Evolutionary conservation across 768 basidiomycete genomes (phyloP), one percentile per base, ranked within the genome.

Genomic region (Calocera viscosa): DNA sequence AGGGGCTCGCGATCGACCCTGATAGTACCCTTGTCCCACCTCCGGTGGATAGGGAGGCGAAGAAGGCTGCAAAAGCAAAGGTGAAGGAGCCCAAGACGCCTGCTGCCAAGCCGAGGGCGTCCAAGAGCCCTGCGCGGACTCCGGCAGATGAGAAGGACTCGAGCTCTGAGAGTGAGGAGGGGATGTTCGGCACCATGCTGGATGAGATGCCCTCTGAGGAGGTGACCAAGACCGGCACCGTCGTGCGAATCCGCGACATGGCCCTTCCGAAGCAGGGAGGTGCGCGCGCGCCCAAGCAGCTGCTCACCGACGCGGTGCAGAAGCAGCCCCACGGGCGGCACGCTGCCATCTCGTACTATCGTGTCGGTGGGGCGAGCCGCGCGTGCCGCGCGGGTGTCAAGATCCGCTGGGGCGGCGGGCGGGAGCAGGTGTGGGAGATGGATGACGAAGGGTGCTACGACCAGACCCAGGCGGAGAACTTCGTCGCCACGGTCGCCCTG

Each of bases 401-500:
- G 66, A 82, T 98, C 67, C 80, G 85, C 33, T 94, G 91, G 91
- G 81, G 81, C 47, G 83, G 83, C 35, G 81, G 79, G 64, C 82
- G 81, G 22, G 14, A 68, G 69, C 79, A 83, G 65, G 81, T 86
- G 64, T 96, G 89, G 88, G 74, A 74, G 17, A 99, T 98, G 95
- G 83, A 86, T 2, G 84, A 90, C 68, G 79, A 90, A 49, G 94
- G 90, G 16, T 98, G 95, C 72, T 78, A 83, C 49, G 84, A 90
- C 69, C 81, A 84, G 66, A 72, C 73, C 0, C 93, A 97, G 74
- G 94, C 95, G 26, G 90, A 91, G 75, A 86, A 97, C 71, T 99
- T 92, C 73, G 82, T 95, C 64, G 84, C 95, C 2, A 89, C 89
- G 19, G 76, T 94, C 63, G 93, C 92, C 2, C 78, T 97, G 35